Evolutionary conservation across 208 protist genomes (phyloP).

Genomic region (Wallacemonas sp.): DNA sequence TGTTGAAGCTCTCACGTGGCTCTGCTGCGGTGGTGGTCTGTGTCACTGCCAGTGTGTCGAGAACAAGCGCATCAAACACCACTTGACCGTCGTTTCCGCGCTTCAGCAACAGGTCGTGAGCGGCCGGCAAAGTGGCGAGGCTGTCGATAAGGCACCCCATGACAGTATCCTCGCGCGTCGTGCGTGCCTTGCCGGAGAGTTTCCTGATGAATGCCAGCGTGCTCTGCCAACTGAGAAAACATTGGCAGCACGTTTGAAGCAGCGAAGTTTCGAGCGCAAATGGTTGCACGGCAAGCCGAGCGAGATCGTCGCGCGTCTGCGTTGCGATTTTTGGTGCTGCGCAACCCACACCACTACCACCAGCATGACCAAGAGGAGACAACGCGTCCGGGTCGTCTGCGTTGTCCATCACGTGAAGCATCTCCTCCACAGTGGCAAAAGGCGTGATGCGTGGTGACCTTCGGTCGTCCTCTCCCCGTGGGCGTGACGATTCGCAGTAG

Average conservation of each 20-base stretch:
- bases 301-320: slow-evolving; percentile 21
- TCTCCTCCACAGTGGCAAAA: slow-evolving; percentile 8
- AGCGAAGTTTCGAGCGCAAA: slow-evolving; percentile 36
- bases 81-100: slow-evolving; percentile 34
- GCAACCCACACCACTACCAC: neutral
- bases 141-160: slow-evolving; percentile 59
- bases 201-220: slow-evolving; percentile 59
- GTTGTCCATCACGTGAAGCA: neutral
- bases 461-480: neutral
- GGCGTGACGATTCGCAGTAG: neutral
- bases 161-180: slow-evolving; percentile 45
- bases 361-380: slow-evolving; percentile 4
- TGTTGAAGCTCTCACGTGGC: slow-evolving; percentile 37
- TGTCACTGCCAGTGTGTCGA: slow-evolving; percentile 27
- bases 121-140: slow-evolving; percentile 62
- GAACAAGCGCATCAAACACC: slow-evolving; percentile 70
- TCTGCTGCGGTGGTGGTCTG: slow-evolving; percentile 68
- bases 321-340: too few species aligned
- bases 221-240: slow-evolving; percentile 59
- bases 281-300: slow-evolving; percentile 42
- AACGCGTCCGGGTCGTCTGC: neutral
- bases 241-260: slow-evolving; percentile 61
- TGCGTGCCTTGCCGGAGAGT: slow-evolving; percentile 39
- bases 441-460: neutral
- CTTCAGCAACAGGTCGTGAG: slow-evolving; percentile 39